A percentile compares a stretch with the other conserved stretches of the same genome.
These are phyloP conservation scores for Nicotiana sylvestris DNA, from an alignment of 257 asterid genomes.

Conservation along the genomic window DNA sequence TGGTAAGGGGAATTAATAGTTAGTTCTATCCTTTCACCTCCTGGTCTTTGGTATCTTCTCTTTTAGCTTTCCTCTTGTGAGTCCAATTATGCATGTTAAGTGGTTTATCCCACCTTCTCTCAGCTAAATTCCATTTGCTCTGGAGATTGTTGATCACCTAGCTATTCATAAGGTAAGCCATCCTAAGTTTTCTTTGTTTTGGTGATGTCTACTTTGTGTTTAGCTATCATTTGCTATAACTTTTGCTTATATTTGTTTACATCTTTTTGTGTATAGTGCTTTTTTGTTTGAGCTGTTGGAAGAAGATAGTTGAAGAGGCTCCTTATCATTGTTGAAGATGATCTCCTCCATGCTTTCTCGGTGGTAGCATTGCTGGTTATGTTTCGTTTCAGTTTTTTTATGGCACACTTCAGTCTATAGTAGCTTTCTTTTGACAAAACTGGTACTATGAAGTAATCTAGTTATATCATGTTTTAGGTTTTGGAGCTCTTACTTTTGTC, in stretches of 20 bases:
- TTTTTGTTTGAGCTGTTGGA: not conserved
- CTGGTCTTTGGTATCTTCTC: not conserved
- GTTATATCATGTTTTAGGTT: not conserved
- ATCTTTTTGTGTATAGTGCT: not conserved
- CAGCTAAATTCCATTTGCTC: not conserved
- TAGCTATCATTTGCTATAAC: not conserved
- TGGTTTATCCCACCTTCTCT: not conserved
- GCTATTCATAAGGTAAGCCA: not conserved
- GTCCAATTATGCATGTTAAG: not conserved
- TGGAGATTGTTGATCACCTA: not conserved
- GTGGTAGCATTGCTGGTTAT: not conserved
- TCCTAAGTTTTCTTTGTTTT: not conserved
- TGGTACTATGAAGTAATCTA: not conserved
- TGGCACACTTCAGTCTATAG: not conserved
- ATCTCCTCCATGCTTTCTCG: not conserved
- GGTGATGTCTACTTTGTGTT: not conserved
- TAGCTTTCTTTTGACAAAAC: not conserved
- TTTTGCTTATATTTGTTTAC: not conserved
- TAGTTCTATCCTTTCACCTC: constrained; percentile 29
- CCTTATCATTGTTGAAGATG: not conserved
- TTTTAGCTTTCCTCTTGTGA: not conserved
- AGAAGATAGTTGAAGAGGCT: not conserved
- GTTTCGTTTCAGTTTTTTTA: not conserved
- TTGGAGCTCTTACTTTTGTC: not conserved
- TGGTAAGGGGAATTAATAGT: constrained; percentile 44